Percentiles rank a stretch among this genome's conserved stretches.
phyloP scores from a whole-genome alignment of 352 stramenopile species.

The Globisporangium middletonii region DNA sequence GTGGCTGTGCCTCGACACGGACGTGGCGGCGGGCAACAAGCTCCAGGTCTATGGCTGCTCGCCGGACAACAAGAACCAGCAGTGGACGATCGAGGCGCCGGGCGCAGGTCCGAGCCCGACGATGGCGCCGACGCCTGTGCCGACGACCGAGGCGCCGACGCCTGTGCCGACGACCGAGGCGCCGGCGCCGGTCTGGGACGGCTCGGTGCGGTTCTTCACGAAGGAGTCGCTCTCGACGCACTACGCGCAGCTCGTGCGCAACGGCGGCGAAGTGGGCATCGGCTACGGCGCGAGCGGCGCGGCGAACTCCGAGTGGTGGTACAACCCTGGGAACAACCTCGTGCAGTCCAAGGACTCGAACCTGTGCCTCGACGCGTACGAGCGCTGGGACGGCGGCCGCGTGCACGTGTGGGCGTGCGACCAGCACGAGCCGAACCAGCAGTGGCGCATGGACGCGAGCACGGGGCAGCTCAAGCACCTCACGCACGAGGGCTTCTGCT shows the following conservation, averaged over 20 bases:
- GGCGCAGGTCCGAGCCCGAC: constrained; percentile 8
- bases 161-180: constrained; percentile 10
- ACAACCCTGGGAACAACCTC: constrained; percentile 29
- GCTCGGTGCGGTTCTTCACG: constrained; percentile 31
- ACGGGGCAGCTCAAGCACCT: constrained; percentile 41
- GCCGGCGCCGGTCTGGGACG: constrained; percentile 16
- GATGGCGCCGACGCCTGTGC: constrained; percentile 8
- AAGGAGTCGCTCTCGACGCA: constrained; percentile 28
- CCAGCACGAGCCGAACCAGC: constrained; percentile 35
- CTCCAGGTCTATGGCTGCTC: constrained; percentile 57
- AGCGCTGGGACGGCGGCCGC: constrained; percentile 39
- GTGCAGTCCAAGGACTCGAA: constrained; percentile 37
- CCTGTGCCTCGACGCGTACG: constrained; percentile 57
- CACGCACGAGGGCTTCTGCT: constrained; percentile 45
- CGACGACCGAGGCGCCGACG: constrained; percentile 6
- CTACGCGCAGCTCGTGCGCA: constrained; percentile 33
- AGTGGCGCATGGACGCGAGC: constrained; percentile 26
- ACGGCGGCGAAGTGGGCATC: constrained; percentile 16
- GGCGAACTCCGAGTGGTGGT: constrained; percentile 35
- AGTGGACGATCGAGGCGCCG: constrained; percentile 23
- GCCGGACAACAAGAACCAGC: constrained; percentile 46
- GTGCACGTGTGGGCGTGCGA: constrained; percentile 39
- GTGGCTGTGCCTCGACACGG: constrained; percentile 56
- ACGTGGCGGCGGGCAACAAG: constrained; percentile 38
- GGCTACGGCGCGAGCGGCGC: constrained; percentile 17